These are phyloP conservation scores for Taphrina betulina DNA, from an alignment of 1,139 yeast species.

Conservation along the genomic window DNA sequence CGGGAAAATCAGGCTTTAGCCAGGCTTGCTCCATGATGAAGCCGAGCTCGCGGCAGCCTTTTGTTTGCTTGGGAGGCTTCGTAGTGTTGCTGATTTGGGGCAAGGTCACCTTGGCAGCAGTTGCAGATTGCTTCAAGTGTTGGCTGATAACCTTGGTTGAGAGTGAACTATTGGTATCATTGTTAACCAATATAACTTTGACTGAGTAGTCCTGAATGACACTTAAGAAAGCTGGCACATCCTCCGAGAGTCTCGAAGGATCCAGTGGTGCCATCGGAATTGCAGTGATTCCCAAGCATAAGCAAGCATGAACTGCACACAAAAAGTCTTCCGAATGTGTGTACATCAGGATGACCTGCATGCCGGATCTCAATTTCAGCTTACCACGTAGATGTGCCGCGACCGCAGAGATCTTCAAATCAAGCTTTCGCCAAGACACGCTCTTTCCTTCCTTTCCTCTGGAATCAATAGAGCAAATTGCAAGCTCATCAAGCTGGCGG, in stretches of 20 bases:
- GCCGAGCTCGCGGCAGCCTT: slow-evolving; percentile 51
- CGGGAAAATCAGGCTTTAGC: slow-evolving; percentile 45
- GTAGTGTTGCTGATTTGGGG: slow-evolving; percentile 67
- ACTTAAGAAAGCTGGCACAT: slow-evolving; percentile 65
- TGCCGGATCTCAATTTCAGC: slow-evolving; percentile 60
- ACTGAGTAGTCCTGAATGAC: slow-evolving; percentile 70
- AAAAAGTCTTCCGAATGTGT: slow-evolving; percentile 85
- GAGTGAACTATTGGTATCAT: slow-evolving; percentile 64
- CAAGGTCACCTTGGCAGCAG: slow-evolving; percentile 47
- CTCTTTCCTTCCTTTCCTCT: slow-evolving; percentile 53
- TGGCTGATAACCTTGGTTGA: slow-evolving; percentile 69
- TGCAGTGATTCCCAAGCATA: slow-evolving; percentile 74
- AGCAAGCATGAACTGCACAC: slow-evolving; percentile 81
- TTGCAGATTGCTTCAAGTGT: slow-evolving; percentile 58
- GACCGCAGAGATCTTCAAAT: slow-evolving; percentile 69
- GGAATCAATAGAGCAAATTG: slow-evolving; percentile 62
- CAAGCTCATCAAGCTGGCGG: slow-evolving; percentile 74
- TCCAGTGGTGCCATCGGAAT: slow-evolving; percentile 80
- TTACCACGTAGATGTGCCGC: slow-evolving; percentile 57
- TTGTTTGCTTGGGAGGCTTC: slow-evolving; percentile 59
- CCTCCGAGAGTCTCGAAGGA: slow-evolving; percentile 68
- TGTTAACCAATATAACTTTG: slow-evolving; percentile 70
- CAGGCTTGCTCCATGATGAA: slow-evolving; percentile 43
- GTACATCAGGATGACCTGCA: slow-evolving; percentile 74
- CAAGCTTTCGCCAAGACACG: slow-evolving; percentile 84